Evolutionary conservation across 2,329 filamentous ascomycete genomes (phyloP), one percentile per base, ranked within the genome.

Genomic region (Trichoderma semiorbis): DNA sequence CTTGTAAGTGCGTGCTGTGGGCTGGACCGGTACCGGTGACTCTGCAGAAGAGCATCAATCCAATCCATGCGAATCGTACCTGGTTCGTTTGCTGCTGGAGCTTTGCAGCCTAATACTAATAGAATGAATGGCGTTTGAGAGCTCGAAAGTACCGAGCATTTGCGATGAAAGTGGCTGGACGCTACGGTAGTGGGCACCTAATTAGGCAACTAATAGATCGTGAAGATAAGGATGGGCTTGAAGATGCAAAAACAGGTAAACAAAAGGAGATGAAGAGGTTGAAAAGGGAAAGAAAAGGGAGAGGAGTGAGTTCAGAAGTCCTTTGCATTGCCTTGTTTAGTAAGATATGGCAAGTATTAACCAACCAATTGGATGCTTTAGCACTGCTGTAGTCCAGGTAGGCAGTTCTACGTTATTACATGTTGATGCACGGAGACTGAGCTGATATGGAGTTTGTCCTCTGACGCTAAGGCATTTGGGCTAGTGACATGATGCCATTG

Each of bases 121-220:
- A 28, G 26, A 30, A 16, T 16, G 26, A 28, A 10, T 18, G 58
- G 58, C 34, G 32, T 5, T 26, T 12, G 21, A 26, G 30, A 18
- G n/a, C 5, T 61, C 12, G 58, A 62, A 63, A 63, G 60, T 63
- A 30, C 60, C 24, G 60, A n/a, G 34, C 24, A 28, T 34, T 43
- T 43, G n/a, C 10, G 5, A 60, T n/a, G 16, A 4, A 7, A 58
- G 26, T 24, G 32, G 24, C 7, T 7, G 8, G 24, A 39, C 24
- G 50, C 50, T 39, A 39, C 64, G 64, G 50, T 58, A 58, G 64
- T 67, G 53, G 64, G 64, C 64, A 67, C 64, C 64, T 43, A 67
- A 67, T 58, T 58, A 67, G 64, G 64, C 64, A 67, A 67, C 64
- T 67, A 57, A 50, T 30, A 57, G 26, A 43, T 43, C 32, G 16